Evolutionary conservation across 495 filamentous ascomycete genomes (phyloP).

Genomic region (Bacidia gigantensis): DNA sequence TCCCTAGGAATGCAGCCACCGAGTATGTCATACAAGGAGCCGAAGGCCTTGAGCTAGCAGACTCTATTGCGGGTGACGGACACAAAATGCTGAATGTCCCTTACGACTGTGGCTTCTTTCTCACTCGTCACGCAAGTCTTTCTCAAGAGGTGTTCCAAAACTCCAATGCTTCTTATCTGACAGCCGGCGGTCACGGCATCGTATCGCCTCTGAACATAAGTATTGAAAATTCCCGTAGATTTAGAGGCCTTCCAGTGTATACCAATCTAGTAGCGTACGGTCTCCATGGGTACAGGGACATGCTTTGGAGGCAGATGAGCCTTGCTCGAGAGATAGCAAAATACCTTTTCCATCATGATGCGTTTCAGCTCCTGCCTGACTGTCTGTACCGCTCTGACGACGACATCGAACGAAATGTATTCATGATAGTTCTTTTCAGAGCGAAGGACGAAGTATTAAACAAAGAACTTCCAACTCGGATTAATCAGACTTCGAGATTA

Average conservation of each 20-base stretch:
- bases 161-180: constrained; percentile 73
- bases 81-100: constrained; percentile 95
- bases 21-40: constrained; percentile 36
- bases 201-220: constrained; percentile 78
- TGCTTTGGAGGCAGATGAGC: constrained; percentile 57
- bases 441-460: constrained; percentile 60
- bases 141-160: constrained; percentile 61
- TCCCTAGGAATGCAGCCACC: constrained; percentile 49
- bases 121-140: constrained; percentile 46
- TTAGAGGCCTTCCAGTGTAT: constrained; percentile 81
- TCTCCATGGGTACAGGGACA: constrained; percentile 48
- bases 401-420: constrained; percentile 35
- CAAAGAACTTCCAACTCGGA: constrained; percentile 43
- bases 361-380: constrained; percentile 54
- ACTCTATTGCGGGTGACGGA: constrained; percentile 74
- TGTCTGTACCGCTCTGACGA: constrained; percentile 22
- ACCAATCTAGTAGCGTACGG: constrained; percentile 68
- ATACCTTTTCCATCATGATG: constrained; percentile 41
- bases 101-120: constrained; percentile 87
- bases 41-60: constrained; percentile 65
- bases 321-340: constrained; percentile 54
- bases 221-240: constrained; percentile 81
- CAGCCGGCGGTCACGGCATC: constrained; percentile 34
- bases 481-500: constrained; percentile 62
- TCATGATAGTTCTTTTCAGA: constrained; percentile 68